Base-by-base conservation (phyloP, 441 rosid genomes). In the Eruca vesicaria region DNA sequence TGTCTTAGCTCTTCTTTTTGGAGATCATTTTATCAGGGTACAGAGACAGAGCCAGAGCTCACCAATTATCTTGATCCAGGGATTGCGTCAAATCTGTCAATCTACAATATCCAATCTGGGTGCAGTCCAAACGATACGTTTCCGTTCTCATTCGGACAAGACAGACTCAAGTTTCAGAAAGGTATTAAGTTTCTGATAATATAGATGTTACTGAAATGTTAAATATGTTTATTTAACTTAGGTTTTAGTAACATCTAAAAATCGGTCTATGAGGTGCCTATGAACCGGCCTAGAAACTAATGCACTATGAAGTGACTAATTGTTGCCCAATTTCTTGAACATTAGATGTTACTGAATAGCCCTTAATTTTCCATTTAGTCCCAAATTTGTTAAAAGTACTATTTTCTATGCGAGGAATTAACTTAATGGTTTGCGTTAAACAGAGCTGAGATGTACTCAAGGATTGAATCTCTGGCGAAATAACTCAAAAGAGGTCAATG, bases 401-500 rank as follows among this genome's bases (percentile, higher is more conserved):
- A 29, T 18, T 36, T 59, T 36, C 35, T 35, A 55, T 31, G 12
- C 38, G 59, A 36, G 60, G 55, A 33, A 63, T 45, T 63, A 68
- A 78, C 48, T 63, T 33, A 18, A 5, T 63, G 19, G 6, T 55
- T 73, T 66, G 16, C 63, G 57, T 63, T 26, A 57, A 78, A n/a
- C 62, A 74, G 82, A 74, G 58, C 3, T 78, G 16, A 73, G 14
- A 28, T 78, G 98, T 77, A 82, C 79, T 70, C 76, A 80, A 85
- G 92, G 91, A 76, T 48, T 82, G 38, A 78, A 80, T 74, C 52
- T 86, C 70, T 93, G 99, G 99, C 81, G 86, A 72, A 88, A 88
- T 76, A 82, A 80, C 77, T 83, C 94, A 72, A 64, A 64, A 29
- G 88, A 82, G 80, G 81, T 96, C 73, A 96, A 93, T 71, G 82